A percentile compares a stretch with the other conserved stretches of the same genome.
phyloP scores from a whole-genome alignment of 1,139 yeast genomes.

The Geotrichum fermentans region DNA sequence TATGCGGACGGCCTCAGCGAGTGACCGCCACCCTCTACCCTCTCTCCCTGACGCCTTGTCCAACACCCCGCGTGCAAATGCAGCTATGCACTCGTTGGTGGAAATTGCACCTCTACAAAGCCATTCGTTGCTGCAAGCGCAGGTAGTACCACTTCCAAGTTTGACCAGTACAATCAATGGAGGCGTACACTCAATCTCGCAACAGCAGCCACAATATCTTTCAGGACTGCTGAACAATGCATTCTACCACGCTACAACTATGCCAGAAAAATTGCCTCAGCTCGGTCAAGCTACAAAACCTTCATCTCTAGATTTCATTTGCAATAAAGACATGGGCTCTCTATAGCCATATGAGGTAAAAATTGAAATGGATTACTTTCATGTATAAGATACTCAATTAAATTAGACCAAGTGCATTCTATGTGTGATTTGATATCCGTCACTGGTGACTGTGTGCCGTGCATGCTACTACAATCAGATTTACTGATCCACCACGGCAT shows the following conservation, averaged over 20 bases:
- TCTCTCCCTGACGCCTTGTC: conserved; percentile 14
- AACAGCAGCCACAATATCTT: neutral
- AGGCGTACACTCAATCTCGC: neutral
- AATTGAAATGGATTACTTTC: no score
- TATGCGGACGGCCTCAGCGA: neutral
- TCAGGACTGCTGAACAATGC: neutral
- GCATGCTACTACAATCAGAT: no score
- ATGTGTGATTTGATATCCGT: no score
- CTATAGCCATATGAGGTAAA: no score
- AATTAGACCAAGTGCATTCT: no score
- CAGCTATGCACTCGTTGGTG: conserved; percentile 1
- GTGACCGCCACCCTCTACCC: conserved; percentile 6
- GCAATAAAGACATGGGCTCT: neutral
- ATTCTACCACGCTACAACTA: neutral
- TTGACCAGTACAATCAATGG: conserved; percentile 2
- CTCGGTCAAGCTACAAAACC: neutral
- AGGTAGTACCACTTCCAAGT: conserved; percentile 11
- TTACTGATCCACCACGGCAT: no score
- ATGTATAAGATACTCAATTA: no score
- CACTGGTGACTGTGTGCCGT: no score
- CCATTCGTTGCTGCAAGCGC: neutral
- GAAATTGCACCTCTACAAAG: conserved; percentile 15
- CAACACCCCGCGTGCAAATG: neutral
- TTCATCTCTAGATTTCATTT: conserved; percentile 3
- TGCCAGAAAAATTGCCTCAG: neutral